Base-by-base conservation (phyloP, 805 yeast genomes). In the Cyberlindnera saturnus region DNA sequence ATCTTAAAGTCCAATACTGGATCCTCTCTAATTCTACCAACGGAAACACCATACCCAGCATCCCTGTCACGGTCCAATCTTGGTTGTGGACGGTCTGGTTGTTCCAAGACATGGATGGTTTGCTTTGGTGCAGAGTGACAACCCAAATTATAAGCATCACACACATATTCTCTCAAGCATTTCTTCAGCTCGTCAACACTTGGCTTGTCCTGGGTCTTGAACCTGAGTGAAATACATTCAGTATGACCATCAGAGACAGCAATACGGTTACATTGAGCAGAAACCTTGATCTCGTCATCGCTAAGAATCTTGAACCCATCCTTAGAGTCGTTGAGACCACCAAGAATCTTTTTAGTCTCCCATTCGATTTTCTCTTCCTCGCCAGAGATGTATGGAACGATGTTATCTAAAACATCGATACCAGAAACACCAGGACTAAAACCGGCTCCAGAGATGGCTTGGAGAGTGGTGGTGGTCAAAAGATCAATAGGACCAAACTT, bases 311-410 rank as follows among this genome's bases (percentile, higher is more conserved):
- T 71, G 52, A 87, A 77, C 18, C 77, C 78, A 42, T 70, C 61
- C 36, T 79, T 81, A 36, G 70, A 73, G 1, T 56, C 58, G 42
- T 79, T 73, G 32, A 81, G 56, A 30, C 61, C 50, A 50, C 96
- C 97, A 57, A 93, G 74, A 52, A 93, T 93, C 71, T 93, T 93
- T 62, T 87, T 86, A 42, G 98, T 89, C 72, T 93, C 99, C 95
- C 95, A 89, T 69, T 93, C 99, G 56, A 93, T 87, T 70, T 93
- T 93, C 55, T 93, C 99, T 70, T 93, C 99, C 69, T 93, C 99
- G 37, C 98, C 97, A 51, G 89, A 74, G 60, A 93, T 93, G 74
- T 71, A 93, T 34, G 99, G 99, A 43, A 93, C 88, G 53, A 93
- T 76, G 69, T 93, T 93, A 68, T 93, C 99, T 56, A 93, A 74